Evolutionary conservation across 345 rosid species (phyloP), one percentile per base, ranked within the genome.

Genomic region (Conringia planisiliqua): DNA sequence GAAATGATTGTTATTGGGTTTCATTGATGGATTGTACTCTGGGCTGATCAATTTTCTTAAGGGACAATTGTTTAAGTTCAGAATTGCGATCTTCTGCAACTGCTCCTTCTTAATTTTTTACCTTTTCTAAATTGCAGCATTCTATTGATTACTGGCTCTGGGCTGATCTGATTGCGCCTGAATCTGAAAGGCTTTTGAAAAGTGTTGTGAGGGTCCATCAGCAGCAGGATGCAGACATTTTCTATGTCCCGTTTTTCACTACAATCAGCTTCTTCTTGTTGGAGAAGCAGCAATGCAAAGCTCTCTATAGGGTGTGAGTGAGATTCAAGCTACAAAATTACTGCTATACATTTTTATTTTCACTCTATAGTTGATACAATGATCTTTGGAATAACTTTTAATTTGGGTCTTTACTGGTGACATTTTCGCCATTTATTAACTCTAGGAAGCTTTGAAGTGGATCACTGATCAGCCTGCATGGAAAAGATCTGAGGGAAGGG

Each of bases 221-320:
- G 75, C 97, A 90, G 84, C 89, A 87, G 73, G 98, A 89, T 2
- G 99, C 99, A 0, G 97, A 95, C 69, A 71, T 95, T 32, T 95
- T 88, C 80, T 92, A 92, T 67, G 85, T 92, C 43, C 97, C 96
- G 2, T 92, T 95, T 77, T 95, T 90, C 78, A 92, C 98, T 0
- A 95, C 98, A 0, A 89, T 92, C 70, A 92, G 98, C 78, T 95
- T 90, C 73, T 95, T 95, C 90, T 84, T 92, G 79, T 14, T 92
- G 87, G 99, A 92, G 86, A 92, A 86, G 84, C 97, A 92, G 70
- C 87, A 88, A 36, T 92, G 98, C 97, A 95, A 95, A 85, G 84
- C 98, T 27, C 96, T 95, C 80, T 95, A 95, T 83, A 88, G 99
- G 99, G 98, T 95, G 96, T 90, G 97, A 95, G 97, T 90, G 92